Conservation (phyloP, 1,139 yeast species). For the Ogataea hybrid region DNA sequence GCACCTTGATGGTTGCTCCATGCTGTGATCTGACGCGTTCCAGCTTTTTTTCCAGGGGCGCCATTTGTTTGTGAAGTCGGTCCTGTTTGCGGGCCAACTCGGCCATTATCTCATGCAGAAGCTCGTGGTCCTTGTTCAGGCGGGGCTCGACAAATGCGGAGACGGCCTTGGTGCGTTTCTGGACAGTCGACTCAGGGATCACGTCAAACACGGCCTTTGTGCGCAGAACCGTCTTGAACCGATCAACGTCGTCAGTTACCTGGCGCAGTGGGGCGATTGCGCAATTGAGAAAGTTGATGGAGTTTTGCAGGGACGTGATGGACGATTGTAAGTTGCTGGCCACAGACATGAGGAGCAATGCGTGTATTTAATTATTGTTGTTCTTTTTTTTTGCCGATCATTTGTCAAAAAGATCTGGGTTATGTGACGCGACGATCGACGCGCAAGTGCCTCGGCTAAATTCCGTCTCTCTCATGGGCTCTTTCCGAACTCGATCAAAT, state of each 20-base stretch:
- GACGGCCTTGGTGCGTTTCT: slow-evolving; percentile 19
- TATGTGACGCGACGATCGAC: slow-evolving; percentile 4
- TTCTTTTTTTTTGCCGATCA: background rate
- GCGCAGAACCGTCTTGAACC: slow-evolving; percentile 11
- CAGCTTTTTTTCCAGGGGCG: slow-evolving; percentile 16
- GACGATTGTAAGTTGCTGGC: slow-evolving; percentile 18
- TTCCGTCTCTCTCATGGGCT: background rate
- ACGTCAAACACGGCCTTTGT: slow-evolving; percentile 27
- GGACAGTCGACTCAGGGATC: slow-evolving; percentile 26
- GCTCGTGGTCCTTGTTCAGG: slow-evolving; percentile 18
- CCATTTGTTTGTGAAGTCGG: slow-evolving; percentile 17
- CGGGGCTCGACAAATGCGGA: slow-evolving; percentile 23
- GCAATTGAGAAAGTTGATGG: slow-evolving; percentile 15
- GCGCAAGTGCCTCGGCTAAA: too few relatives aligned
- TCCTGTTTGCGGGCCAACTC: slow-evolving; percentile 20
- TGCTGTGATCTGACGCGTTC: slow-evolving; percentile 21
- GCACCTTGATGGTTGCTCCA: slow-evolving; percentile 6
- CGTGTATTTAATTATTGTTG: background rate
- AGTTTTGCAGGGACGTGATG: slow-evolving; percentile 15
- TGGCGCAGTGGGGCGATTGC: slow-evolving; percentile 17
- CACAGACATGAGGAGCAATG: slow-evolving; percentile 1
- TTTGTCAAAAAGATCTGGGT: background rate
- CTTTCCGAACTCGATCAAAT: background rate
- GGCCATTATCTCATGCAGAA: slow-evolving; percentile 16
- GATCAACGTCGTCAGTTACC: slow-evolving; percentile 15